Evolutionary conservation across 768 basidiomycete genomes (phyloP).

Genomic region (Calocybe gangraenosa): DNA sequence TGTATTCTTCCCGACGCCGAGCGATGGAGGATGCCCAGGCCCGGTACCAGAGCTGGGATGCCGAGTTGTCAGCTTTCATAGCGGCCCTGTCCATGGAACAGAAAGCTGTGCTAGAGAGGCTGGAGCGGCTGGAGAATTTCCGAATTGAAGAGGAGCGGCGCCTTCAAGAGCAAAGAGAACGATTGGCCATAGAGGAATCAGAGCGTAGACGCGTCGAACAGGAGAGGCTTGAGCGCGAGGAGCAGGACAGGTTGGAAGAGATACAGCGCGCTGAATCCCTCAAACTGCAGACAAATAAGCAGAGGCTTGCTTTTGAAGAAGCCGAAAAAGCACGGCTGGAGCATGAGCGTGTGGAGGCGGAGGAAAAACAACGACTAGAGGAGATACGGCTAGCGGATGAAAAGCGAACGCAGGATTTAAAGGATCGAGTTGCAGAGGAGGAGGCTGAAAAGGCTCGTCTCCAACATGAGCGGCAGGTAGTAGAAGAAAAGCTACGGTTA

Average conservation of each 20-base stretch:
- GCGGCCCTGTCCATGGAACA: constrained; percentile 37
- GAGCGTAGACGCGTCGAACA: constrained; percentile 31
- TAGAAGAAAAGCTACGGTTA: constrained; percentile 27
- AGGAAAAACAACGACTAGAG: constrained; percentile 25
- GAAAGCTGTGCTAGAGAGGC: constrained; percentile 35
- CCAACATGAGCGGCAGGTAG: constrained; percentile 29
- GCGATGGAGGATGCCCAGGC: constrained; percentile 49
- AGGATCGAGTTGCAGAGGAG: constrained; percentile 24
- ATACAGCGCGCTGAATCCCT: constrained; percentile 18
- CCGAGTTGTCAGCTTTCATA: constrained; percentile 37
- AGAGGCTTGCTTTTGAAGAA: constrained; percentile 17
- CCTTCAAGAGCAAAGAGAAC: constrained; percentile 31
- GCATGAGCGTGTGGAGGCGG: constrained; percentile 16
- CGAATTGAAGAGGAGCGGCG: constrained; percentile 29
- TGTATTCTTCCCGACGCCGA: constrained; percentile 46
- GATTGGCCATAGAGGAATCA: constrained; percentile 30
- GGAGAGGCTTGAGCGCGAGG: constrained; percentile 24
- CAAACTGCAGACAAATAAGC: constrained; percentile 20
- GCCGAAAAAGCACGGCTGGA: constrained; percentile 18
- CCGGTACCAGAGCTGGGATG: constrained; percentile 44
- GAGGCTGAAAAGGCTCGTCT: constrained; percentile 29
- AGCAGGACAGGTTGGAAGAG: constrained; percentile 20
- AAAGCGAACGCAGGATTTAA: constrained; percentile 14
- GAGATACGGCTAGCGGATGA: constrained; percentile 23
- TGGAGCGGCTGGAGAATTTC: constrained; percentile 31